phyloP scores from a whole-genome alignment of 352 stramenopile genomes.

The Achlya hypogyna region DNA sequence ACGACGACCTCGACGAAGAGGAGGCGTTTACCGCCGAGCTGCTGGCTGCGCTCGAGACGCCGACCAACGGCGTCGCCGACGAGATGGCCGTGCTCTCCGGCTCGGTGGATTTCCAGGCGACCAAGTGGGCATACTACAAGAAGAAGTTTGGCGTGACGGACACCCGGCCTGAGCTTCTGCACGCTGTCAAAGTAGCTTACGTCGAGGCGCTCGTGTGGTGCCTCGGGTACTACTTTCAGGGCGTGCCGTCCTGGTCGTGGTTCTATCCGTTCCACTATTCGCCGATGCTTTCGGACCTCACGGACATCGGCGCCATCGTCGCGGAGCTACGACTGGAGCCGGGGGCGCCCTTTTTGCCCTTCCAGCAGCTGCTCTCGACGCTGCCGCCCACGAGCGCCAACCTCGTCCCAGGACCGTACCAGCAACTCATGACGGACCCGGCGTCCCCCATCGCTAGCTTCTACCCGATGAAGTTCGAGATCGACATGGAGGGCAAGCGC shows the following conservation, averaged over 20 bases:
- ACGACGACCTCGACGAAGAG: conserved; percentile 42
- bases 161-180: conserved; percentile 4
- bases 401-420: conserved; percentile 89
- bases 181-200: conserved; percentile 59
- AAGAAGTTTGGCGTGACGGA: conserved; percentile 58
- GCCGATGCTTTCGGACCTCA: conserved; percentile 97
- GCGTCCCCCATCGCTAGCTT: conserved; percentile 96
- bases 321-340: conserved; percentile 78
- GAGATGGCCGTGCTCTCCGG: conserved; percentile 50
- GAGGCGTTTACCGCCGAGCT: conserved; percentile 36
- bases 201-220: conserved; percentile 75
- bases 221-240: conserved; percentile 82
- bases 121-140: conserved; percentile 81
- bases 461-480: conserved; percentile 80
- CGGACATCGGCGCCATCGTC: conserved; percentile 69
- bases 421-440: conserved; percentile 92
- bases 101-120: conserved; percentile 68
- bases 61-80: conserved; percentile 31
- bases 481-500: conserved; percentile 81
- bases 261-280: conserved; percentile 99
- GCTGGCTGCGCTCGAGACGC: conserved; percentile 48
- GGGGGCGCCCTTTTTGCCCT: conserved; percentile 89
- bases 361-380: conserved; percentile 98
- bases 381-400: conserved; percentile 92
- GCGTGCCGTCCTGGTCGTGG: conserved; percentile 96